Conservation (phyloP, 108 stramenopile species). For the Hondaea fermentalgiana region DNA sequence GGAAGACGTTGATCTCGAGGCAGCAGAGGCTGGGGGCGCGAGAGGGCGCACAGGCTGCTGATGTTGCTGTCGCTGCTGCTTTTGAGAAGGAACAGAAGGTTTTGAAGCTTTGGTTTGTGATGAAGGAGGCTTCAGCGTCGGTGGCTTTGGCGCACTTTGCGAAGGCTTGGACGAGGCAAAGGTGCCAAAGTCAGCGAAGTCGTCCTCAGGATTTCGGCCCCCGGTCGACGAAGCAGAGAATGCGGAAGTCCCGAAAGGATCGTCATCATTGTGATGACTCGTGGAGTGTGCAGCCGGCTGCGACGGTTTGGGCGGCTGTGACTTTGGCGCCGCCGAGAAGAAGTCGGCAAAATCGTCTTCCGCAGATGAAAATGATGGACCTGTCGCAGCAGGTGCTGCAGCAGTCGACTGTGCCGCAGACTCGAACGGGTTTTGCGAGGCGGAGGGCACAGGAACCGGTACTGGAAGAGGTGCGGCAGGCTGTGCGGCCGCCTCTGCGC, state of each 20-base stretch:
- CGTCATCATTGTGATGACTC: neutral
- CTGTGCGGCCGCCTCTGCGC: neutral
- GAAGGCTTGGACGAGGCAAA: neutral
- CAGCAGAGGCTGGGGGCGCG: too few relatives aligned
- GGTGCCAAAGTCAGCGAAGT: neutral
- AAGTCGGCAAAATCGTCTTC: slow-evolving; percentile 18
- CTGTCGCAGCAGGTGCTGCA: neutral
- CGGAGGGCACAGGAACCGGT: neutral
- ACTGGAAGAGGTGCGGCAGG: neutral
- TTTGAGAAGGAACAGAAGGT: neutral
- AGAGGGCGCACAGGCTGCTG: too few relatives aligned
- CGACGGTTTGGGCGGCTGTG: neutral
- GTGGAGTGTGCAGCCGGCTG: neutral
- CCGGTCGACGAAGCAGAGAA: neutral
- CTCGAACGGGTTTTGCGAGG: neutral
- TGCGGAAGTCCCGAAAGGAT: neutral
- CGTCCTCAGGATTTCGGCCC: neutral
- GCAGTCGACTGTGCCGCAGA: neutral
- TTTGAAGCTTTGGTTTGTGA: neutral
- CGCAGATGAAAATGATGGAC: neutral
- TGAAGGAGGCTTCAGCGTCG: neutral
- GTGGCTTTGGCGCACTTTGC: neutral
- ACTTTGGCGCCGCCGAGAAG: neutral
- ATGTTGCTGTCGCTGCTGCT: neutral
- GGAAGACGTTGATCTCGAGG: neutral